Conservation (phyloP, 2,329 filamentous ascomycete species). For the Ceratocystis ficicola region DNA sequence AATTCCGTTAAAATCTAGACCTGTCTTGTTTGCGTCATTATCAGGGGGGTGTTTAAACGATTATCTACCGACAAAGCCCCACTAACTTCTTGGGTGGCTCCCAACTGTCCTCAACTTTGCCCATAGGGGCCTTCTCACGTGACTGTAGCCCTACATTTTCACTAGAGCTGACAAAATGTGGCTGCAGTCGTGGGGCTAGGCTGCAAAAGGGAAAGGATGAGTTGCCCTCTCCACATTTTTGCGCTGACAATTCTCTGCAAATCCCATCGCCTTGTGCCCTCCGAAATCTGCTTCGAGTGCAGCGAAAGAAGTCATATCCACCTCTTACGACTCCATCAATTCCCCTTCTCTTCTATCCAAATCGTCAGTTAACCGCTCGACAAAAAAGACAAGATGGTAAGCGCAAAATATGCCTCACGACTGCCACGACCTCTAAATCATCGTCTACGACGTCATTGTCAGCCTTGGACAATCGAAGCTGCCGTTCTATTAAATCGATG, state of each 20-base stretch:
- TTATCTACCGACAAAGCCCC: neutral
- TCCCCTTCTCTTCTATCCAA: constrained; percentile 21
- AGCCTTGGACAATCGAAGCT: constrained; percentile 15
- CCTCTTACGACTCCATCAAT: constrained; percentile 21
- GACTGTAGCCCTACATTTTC: constrained; percentile 18
- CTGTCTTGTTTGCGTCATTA: neutral
- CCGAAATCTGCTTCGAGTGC: constrained; percentile 19
- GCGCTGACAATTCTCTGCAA: constrained; percentile 17
- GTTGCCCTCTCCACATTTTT: constrained; percentile 19
- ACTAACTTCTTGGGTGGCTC: neutral
- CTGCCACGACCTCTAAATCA: constrained; percentile 5
- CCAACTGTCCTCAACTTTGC: neutral
- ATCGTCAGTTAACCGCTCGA: constrained; percentile 23
- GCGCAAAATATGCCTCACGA: constrained; percentile 28
- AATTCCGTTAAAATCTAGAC: constrained; percentile 1
- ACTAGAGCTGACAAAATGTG: constrained; percentile 15
- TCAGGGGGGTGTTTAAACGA: neutral
- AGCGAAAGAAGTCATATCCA: constrained; percentile 22
- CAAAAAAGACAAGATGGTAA: constrained; percentile 54
- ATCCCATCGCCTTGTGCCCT: constrained; percentile 21
- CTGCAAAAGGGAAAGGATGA: constrained; percentile 14
- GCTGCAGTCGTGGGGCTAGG: constrained; percentile 10
- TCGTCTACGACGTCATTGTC: constrained; percentile 11
- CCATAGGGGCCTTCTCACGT: constrained; percentile 2
- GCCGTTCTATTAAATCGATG: neutral